A percentile compares a stretch with the other conserved stretches of the same genome.
These are phyloP conservation scores for Xylaria intraflava DNA, from an alignment of 495 filamentous ascomycete genomes.

Conservation along the genomic window DNA sequence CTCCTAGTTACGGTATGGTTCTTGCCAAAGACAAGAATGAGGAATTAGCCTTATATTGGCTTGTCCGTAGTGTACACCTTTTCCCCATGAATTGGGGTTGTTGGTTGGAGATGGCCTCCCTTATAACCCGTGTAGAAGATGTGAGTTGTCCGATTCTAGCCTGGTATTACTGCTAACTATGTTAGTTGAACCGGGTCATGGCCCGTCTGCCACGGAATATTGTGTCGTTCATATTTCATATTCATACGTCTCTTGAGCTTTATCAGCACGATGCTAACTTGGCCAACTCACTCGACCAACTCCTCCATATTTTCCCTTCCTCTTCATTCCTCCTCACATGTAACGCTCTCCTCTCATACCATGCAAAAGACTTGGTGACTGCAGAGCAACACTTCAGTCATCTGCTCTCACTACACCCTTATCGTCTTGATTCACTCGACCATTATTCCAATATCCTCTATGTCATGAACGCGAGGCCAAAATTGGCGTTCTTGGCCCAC, in stretches of 20 bases:
- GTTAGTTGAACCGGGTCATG: slow-evolving; percentile 43
- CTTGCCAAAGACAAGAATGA: slow-evolving; percentile 89
- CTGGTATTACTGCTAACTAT: slow-evolving; percentile 11
- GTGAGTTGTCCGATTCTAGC: slow-evolving; percentile 39
- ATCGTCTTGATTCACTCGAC: slow-evolving; percentile 84
- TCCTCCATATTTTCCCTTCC: slow-evolving; percentile 74
- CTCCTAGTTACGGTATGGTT: slow-evolving; percentile 65
- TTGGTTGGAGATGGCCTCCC: slow-evolving; percentile 81
- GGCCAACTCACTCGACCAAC: slow-evolving; percentile 64
- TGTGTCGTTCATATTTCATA: slow-evolving; percentile 87
- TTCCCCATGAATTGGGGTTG: slow-evolving; percentile 95
- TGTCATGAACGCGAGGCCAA: slow-evolving; percentile 78
- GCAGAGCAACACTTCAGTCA: slow-evolving; percentile 79
- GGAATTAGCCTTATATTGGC: slow-evolving; percentile 68
- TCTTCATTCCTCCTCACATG: slow-evolving; percentile 87
- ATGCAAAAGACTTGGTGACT: slow-evolving; percentile 85
- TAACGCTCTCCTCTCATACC: slow-evolving; percentile 80
- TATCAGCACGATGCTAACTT: slow-evolving; percentile 74
- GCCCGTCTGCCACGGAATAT: slow-evolving; percentile 75
- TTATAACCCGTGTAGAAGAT: slow-evolving; percentile 71
- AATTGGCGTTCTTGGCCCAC: slow-evolving; percentile 87
- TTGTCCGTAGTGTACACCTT: slow-evolving; percentile 75
- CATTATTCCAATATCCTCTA: slow-evolving; percentile 97
- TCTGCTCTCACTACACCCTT: slow-evolving; percentile 73
- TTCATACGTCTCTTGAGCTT: slow-evolving; percentile 82